Evolutionary conservation across 441 rosid species (phyloP).

Genomic region (Pelargonium cotyledonis): DNA sequence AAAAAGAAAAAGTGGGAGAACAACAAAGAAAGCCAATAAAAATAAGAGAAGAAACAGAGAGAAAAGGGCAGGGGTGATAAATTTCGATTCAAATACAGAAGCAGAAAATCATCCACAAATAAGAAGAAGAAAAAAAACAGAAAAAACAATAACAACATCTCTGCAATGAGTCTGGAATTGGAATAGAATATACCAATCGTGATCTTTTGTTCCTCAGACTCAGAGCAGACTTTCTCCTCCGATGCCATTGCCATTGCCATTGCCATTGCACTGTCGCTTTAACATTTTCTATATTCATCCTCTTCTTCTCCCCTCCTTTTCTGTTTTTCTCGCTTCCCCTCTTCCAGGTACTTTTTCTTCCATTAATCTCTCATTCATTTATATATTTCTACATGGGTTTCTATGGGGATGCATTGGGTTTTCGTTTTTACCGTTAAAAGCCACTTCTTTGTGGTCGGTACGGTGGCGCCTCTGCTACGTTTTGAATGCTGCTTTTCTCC

Average conservation of each 20-base stretch:
- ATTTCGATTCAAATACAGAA: neutral
- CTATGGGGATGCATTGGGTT: neutral
- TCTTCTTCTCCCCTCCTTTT: neutral
- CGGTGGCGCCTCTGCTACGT: neutral
- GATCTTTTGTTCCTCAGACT: constrained; percentile 15
- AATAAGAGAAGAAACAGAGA: no score
- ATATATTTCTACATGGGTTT: neutral
- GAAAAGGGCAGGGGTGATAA: no score
- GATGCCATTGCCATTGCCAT: constrained; percentile 22
- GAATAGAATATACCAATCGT: constrained; percentile 34
- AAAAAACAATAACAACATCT: neutral
- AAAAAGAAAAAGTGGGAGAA: no score
- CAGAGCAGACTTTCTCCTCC: constrained; percentile 21
- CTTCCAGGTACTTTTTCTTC: constrained; percentile 21
- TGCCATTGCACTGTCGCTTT: constrained; percentile 8
- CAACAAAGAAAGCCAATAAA: no score
- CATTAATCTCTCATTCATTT: constrained; percentile 3
- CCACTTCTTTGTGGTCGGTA: neutral
- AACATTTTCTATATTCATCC: neutral
- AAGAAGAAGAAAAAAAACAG: neutral
- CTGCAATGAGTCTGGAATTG: constrained; percentile 3
- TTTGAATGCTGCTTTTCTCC: neutral
- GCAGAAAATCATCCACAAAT: neutral
- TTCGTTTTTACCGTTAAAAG: neutral
- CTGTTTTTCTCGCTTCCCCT: neutral